Conservation (phyloP, 2,329 filamentous ascomycete species). For the Aspergillus tubingensis region DNA sequence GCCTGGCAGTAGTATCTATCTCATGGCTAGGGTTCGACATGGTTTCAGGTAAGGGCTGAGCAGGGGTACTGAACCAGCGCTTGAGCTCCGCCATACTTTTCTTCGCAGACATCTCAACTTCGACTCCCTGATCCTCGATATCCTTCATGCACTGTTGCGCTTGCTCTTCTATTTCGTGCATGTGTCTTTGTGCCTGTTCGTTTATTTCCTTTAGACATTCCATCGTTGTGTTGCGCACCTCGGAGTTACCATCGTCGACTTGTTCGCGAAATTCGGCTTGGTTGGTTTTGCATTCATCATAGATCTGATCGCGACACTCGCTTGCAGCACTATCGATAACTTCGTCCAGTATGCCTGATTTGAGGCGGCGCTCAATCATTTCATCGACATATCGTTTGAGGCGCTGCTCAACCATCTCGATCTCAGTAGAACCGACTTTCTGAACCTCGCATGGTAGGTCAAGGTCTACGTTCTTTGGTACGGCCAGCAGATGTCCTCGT, state of each 20-base stretch:
- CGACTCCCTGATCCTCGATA: slow-evolving; percentile 15
- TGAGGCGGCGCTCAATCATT: slow-evolving; percentile 14
- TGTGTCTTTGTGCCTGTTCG: slow-evolving; percentile 15
- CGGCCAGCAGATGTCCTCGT: slow-evolving; percentile 22
- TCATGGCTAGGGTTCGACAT: slow-evolving; percentile 16
- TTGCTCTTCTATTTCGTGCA: slow-evolving; percentile 17
- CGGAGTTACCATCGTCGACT: slow-evolving; percentile 19
- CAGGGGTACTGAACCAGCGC: slow-evolving; percentile 17
- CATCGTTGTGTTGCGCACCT: slow-evolving; percentile 18
- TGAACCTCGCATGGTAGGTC: slow-evolving; percentile 13
- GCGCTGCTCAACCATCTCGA: slow-evolving; percentile 15
- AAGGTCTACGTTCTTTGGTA: slow-evolving; percentile 13
- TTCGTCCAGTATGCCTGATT: slow-evolving; percentile 17
- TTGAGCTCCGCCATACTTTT: slow-evolving; percentile 10
- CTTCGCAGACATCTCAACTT: slow-evolving; percentile 17
- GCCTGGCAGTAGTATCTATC: slow-evolving; percentile 15
- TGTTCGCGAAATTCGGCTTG: slow-evolving; percentile 21
- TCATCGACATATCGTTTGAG: slow-evolving; percentile 18
- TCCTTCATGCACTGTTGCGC: slow-evolving; percentile 17
- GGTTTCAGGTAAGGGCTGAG: slow-evolving; percentile 13
- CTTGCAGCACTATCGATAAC: slow-evolving; percentile 17
- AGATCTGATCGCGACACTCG: slow-evolving; percentile 21
- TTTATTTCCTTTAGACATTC: slow-evolving; percentile 19
- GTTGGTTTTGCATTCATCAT: slow-evolving; percentile 18
- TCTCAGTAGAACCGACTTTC: slow-evolving; percentile 9